phyloP scores from a whole-genome alignment of 2,329 filamentous ascomycete species.

The Dryadomyces quercus-mongolicae region DNA sequence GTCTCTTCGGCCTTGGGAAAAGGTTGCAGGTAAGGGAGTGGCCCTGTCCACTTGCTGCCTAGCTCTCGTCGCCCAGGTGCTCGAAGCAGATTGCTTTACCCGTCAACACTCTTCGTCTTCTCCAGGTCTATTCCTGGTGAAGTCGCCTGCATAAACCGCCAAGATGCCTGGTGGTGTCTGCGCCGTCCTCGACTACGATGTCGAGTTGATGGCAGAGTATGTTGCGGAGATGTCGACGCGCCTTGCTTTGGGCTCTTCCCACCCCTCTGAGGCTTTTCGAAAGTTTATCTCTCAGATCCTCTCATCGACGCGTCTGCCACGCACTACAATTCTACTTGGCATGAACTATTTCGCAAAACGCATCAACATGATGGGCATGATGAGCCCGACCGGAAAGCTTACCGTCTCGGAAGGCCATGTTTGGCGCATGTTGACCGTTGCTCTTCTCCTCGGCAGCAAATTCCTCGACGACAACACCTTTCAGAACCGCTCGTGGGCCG shows the following conservation, averaged over 20 bases:
- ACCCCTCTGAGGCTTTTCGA: slow-evolving; percentile 48
- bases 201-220: slow-evolving; percentile 92
- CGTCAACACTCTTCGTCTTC: slow-evolving; percentile 14
- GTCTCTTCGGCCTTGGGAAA: slow-evolving; percentile 27
- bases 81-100: slow-evolving; percentile 24
- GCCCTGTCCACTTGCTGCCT: slow-evolving; percentile 13
- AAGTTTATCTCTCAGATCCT: slow-evolving; percentile 90
- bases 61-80: slow-evolving; percentile 21
- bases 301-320: slow-evolving; percentile 78
- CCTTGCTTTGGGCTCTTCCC: slow-evolving; percentile 46
- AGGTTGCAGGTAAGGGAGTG: slow-evolving; percentile 17
- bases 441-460: slow-evolving; percentile 81
- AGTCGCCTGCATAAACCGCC: slow-evolving; percentile 12
- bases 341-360: slow-evolving; percentile 81
- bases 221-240: slow-evolving; percentile 75
- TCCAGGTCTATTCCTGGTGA: slow-evolving; percentile 3
- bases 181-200: slow-evolving; percentile 90
- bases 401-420: slow-evolving; percentile 57
- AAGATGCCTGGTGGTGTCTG: slow-evolving; percentile 74
- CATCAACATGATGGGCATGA: slow-evolving; percentile 59
- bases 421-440: slow-evolving; percentile 78
- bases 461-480: slow-evolving; percentile 96
- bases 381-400: slow-evolving; percentile 29
- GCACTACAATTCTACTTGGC: slow-evolving; percentile 80
- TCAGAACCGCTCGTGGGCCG: slow-evolving; percentile 93